These are phyloP conservation scores for Carex cristatella DNA, from an alignment of 176 grass and related monocot species.

Conservation along the genomic window DNA sequence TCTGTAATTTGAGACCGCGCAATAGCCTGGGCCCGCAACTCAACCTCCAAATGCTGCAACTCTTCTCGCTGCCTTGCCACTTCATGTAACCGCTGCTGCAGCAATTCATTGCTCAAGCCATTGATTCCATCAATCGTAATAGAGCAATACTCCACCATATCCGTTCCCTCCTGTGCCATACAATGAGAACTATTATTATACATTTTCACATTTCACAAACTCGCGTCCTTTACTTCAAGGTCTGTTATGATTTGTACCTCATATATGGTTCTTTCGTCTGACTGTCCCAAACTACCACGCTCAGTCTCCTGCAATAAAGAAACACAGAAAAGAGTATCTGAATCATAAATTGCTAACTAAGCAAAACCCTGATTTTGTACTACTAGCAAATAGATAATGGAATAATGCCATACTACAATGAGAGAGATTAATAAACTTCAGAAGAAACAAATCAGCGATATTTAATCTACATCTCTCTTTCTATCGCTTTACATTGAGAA, in stretches of 20 bases:
- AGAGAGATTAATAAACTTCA: background rate
- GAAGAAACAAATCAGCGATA: slow-evolving; percentile 2
- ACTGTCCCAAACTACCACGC: slow-evolving; percentile 44
- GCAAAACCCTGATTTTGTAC: background rate
- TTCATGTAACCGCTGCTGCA: slow-evolving; percentile 71
- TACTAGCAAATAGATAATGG: background rate
- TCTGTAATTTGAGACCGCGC: slow-evolving; percentile 53
- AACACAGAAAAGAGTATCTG: background rate
- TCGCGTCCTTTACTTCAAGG: background rate
- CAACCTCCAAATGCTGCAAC: slow-evolving; percentile 73
- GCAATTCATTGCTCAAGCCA: slow-evolving; percentile 55
- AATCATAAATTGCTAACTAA: slow-evolving; percentile 14
- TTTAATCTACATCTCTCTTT: background rate
- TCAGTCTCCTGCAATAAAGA: slow-evolving; percentile 34
- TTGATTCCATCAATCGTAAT: slow-evolving; percentile 64
- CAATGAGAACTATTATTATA: background rate
- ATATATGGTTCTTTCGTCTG: slow-evolving; percentile 65
- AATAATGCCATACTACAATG: background rate
- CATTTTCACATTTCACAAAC: background rate
- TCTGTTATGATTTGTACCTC: slow-evolving; percentile 40
- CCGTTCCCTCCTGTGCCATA: slow-evolving; percentile 41
- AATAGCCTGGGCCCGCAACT: slow-evolving; percentile 54
- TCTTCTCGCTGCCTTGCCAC: slow-evolving; percentile 53
- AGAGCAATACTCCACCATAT: slow-evolving; percentile 45
- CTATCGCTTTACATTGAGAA: background rate